Base-by-base conservation (phyloP, 208 protist species). In the Leishmania lainsoni region DNA sequence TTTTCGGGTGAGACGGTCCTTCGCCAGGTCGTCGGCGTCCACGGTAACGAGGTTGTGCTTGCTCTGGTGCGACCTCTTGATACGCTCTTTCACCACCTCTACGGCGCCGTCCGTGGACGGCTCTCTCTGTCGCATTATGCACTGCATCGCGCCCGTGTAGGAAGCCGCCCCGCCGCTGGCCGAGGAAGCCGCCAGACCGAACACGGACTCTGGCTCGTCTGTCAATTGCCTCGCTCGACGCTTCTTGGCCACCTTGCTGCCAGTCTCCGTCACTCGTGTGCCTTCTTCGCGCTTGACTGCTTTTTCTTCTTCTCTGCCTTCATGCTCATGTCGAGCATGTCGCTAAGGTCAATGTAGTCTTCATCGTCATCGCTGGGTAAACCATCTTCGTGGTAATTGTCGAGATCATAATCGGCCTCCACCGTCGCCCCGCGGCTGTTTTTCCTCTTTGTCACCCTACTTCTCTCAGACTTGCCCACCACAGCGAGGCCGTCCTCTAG, bases 321-420 rank as follows among this genome's bases (percentile, higher is more conserved):
- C 29, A 91, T 42, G 51, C 77, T 93, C 58, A 81, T 76, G 76
- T 95, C 91, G n/a, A 97, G 86, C 92, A 96, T 95, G 73, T 96
- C 94, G 58, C 86, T 94, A 45, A 97, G 86, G 78, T 97, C 94
- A 49, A 96, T 90, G 79, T 93, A 93, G 14, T 95, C 91, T 63
- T 92, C 89, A 72, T 91, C 91, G 76, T 92, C 87, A 72, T 89
- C 89, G 81, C 85, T 92, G 63, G 65, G 85, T 63, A 87, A 81
- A 10, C 85, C 83, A 22, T 93, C 82, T 39, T 95, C 87, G 66
- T 94, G 87, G 80, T 93, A 91, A 76, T 94, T 87, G 48, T 83
- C 84, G 56, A 94, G 76, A 49, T 75, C 90, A 9, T 91, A 86
- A 16, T 89, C 89, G 3, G 81, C 88, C 17, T 87, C 82, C 78